Base-by-base conservation (phyloP, 2,329 filamentous ascomycete genomes). In the Nemania bipapillata region DNA sequence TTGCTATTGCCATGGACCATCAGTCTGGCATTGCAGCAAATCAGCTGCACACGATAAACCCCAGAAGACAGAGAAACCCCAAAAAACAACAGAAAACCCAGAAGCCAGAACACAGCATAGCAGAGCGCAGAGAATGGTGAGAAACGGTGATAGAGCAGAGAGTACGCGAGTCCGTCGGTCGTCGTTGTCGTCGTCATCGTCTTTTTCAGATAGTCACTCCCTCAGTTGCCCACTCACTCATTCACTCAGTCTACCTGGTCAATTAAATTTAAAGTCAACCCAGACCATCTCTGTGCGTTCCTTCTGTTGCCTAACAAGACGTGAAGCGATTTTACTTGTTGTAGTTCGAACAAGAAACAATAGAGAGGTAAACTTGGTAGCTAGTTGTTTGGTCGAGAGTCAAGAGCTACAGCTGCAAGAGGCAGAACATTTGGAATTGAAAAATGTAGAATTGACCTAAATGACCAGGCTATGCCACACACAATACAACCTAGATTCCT, bases 81-180 rank as follows among this genome's bases (percentile, higher is more conserved):
- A 40, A 60, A 40, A 40, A 28, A 60, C 57, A 30, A 22, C 15
- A 60, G 57, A 60, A 60, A 60, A 50, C 45, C 42, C 57, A 60
- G 57, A 60, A 60, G 45, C 22, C 7, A 22, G 47, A 35, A 35
- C 30, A 28, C 28, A 9, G 30, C 40, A 45, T 4, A 45, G 42
- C 20, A 42, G 20, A 24, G 40, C 22, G n/a, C 22, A 24, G 47
- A 45, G 15, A 45, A n/a, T 45, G 40, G 40, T 45, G 40, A 45
- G 40, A 20, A 17, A 17, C 8, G 30, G 30, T 32, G 30, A 32
- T 32, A 32, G 30, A 32, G 30, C 8, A 17, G 40, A 45, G 40
- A 45, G 40, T 42, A 42, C 37, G 37, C 37, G 37, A 42, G 37
- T 42, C n/a, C n/a, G n/a, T n/a, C n/a, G n/a, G n/a, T n/a, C n/a